phyloP scores from a whole-genome alignment of 2,329 filamentous ascomycete genomes.

The Ampelomyces quisqualis region DNA sequence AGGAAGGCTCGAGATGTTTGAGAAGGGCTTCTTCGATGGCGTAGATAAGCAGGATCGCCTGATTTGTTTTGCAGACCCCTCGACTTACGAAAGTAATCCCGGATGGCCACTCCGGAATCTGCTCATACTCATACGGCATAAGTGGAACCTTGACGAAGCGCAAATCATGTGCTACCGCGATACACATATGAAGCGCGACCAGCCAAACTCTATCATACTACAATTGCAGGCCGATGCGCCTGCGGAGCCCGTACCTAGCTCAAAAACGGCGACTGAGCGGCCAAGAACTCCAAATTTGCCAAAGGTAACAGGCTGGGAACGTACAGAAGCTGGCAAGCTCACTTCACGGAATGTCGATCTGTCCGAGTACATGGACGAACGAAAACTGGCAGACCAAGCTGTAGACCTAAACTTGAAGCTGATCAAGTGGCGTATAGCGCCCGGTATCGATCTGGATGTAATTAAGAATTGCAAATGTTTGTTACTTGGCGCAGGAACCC shows the following conservation, averaged over 20 bases:
- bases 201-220: constrained; percentile 78
- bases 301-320: constrained; percentile 94
- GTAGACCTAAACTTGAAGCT: constrained; percentile 96
- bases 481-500: constrained; percentile 84
- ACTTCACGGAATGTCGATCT: constrained; percentile 77
- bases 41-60: constrained; percentile 73
- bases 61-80: constrained; percentile 87
- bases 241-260: constrained; percentile 8
- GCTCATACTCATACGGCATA: constrained; percentile 76
- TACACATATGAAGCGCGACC: constrained; percentile 71
- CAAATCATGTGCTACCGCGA: constrained; percentile 92
- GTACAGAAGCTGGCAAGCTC: constrained; percentile 75
- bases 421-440: constrained; percentile 98
- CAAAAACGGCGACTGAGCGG: constrained; percentile 18
- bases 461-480: constrained; percentile 91
- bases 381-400: constrained; percentile 82
- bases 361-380: constrained; percentile 90
- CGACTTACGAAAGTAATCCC: constrained; percentile 81
- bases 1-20: constrained; percentile 72
- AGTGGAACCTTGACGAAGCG: constrained; percentile 73
- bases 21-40: constrained; percentile 81
- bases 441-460: constrained; percentile 78
- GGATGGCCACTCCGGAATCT: constrained; percentile 93
- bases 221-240: constrained; percentile 38
- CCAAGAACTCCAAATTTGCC: constrained; percentile 61